Evolutionary conservation across 2,329 filamentous ascomycete species (phyloP).

Genomic region (Ophiostoma angusticollis): DNA sequence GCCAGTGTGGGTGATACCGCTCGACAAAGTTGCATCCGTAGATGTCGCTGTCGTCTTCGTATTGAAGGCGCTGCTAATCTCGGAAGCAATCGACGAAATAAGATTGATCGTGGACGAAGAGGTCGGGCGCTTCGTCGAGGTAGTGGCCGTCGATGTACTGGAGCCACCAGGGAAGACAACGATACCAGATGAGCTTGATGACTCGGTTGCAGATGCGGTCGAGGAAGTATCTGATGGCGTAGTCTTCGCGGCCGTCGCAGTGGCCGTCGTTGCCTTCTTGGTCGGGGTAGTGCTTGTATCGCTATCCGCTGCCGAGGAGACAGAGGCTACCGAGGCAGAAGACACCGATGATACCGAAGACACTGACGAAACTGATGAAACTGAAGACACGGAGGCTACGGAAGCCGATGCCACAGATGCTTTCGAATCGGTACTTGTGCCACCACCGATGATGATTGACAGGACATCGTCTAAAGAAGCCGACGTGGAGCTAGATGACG

Average conservation of each 20-base stretch:
- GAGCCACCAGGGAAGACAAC: constrained; percentile 5
- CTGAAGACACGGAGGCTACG: too few relatives aligned
- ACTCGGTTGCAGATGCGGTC: constrained; percentile 10
- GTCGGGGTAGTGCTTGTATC: constrained; percentile 1
- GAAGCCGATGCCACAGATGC: too few relatives aligned
- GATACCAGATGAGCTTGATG: constrained; percentile 9
- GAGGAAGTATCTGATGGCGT: background rate
- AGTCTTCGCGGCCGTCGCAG: background rate
- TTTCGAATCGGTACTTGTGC: too few relatives aligned
- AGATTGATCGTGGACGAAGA: background rate
- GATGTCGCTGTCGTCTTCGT: background rate
- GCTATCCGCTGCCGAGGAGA: too few relatives aligned
- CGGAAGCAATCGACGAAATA: constrained; percentile 2
- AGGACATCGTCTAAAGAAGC: background rate
- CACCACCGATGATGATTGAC: too few relatives aligned
- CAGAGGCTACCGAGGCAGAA: background rate
- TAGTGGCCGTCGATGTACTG: background rate
- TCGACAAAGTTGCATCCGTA: background rate
- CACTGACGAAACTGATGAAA: too few relatives aligned
- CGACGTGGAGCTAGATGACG: background rate
- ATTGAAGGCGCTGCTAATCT: constrained; percentile 1
- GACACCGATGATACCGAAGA: background rate
- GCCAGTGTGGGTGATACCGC: constrained; percentile 9
- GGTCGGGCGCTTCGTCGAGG: too few relatives aligned
- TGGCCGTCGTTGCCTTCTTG: constrained; percentile 5